Evolutionary conservation across 768 basidiomycete species (phyloP).

Genomic region (Coprinellus micaceus): DNA sequence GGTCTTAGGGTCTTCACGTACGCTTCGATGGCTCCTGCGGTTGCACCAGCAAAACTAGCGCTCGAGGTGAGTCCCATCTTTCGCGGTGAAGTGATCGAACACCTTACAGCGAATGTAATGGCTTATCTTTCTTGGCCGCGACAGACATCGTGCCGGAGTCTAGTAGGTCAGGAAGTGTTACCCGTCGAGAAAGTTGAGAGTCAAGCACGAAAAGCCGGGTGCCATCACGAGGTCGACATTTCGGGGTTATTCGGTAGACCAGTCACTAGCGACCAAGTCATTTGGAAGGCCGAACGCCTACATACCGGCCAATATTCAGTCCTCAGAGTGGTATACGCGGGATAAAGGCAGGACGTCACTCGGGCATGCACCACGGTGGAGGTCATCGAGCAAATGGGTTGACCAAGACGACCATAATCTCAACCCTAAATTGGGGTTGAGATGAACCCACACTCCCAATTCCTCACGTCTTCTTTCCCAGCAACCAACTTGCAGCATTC

Average conservation of each 20-base stretch:
- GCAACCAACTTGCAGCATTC: not conserved
- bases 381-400: too few relatives aligned
- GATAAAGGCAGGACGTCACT: too few relatives aligned
- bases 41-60: constrained; percentile 73
- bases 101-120: constrained; percentile 68
- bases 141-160: constrained; percentile 29
- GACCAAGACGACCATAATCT: too few relatives aligned
- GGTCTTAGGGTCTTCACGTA: constrained; percentile 34
- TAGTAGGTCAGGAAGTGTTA: too few relatives aligned
- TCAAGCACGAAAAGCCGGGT: not conserved
- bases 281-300: too few relatives aligned
- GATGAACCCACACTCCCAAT: too few relatives aligned
- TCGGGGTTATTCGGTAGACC: not conserved
- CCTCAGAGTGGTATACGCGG: too few relatives aligned
- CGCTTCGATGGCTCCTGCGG: constrained; percentile 93
- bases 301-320: too few relatives aligned
- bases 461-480: too few relatives aligned
- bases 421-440: too few relatives aligned
- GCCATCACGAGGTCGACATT: not conserved
- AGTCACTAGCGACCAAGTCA: not conserved
- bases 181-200: not conserved
- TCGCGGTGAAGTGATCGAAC: not conserved
- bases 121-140: constrained; percentile 70
- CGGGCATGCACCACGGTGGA: too few relatives aligned
- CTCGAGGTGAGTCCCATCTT: not conserved